Percentiles rank a stretch among this genome's conserved stretches.
Evolutionary conservation across 225 moss, liverwort and hornwort species (phyloP).

Genomic region (Thuidium tamariscinum): DNA sequence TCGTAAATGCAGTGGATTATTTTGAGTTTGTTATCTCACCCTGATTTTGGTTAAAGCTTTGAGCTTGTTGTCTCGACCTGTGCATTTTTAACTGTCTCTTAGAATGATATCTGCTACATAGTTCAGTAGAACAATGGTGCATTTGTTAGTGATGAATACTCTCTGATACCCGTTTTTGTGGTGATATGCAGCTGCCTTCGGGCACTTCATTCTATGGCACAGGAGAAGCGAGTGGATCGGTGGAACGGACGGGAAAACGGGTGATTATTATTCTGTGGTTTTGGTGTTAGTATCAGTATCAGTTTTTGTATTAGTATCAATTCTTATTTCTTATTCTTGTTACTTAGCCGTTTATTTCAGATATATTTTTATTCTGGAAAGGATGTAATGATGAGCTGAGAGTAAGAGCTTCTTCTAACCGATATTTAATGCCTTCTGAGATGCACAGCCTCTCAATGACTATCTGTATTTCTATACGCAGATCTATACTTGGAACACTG

Average conservation of each 20-base stretch:
- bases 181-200: constrained; percentile 40
- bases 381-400: not conserved
- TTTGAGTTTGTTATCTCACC: not conserved
- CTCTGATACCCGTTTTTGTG: not conserved
- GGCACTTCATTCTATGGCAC: constrained; percentile 87
- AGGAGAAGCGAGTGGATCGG: constrained; percentile 65
- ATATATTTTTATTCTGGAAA: not conserved
- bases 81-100: not conserved
- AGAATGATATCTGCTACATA: not conserved
- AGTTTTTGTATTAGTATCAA: no score
- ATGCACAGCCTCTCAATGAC: not conserved
- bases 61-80: not conserved
- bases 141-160: not conserved
- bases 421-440: not conserved
- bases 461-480: not conserved
- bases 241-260: constrained; percentile 82
- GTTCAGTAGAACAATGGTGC: not conserved
- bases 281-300: not conserved
- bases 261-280: constrained; percentile 2
- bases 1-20: not conserved
- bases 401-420: not conserved
- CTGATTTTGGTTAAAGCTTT: not conserved
- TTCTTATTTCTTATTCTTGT: no score
- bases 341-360: not conserved
- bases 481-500: constrained; percentile 91